These are phyloP conservation scores for Fusarium irregulare DNA, from an alignment of 2,329 filamentous ascomycete genomes.

Conservation along the genomic window DNA sequence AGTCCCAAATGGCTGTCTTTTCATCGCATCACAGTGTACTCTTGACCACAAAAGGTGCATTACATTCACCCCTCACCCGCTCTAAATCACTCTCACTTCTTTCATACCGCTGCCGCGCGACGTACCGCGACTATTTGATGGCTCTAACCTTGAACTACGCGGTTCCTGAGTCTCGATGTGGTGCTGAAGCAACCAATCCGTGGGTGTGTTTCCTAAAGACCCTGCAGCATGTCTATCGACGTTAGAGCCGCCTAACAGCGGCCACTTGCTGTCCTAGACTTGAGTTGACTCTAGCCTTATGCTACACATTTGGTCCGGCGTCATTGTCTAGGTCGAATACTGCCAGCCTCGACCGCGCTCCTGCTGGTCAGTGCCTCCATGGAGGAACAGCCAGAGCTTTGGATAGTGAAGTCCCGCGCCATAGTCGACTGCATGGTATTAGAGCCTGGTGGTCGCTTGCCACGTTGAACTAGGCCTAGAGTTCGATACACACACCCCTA, in stretches of 20 bases:
- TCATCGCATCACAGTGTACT: slow-evolving; percentile 40
- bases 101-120: slow-evolving; percentile 36
- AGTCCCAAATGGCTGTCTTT: slow-evolving; percentile 49
- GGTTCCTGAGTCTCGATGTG: slow-evolving; percentile 44
- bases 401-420: background rate
- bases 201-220: slow-evolving; percentile 34
- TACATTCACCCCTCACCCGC: slow-evolving; percentile 27
- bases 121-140: slow-evolving; percentile 38
- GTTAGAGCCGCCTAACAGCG: slow-evolving; percentile 12
- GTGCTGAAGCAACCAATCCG: slow-evolving; percentile 33
- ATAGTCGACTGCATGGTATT: slow-evolving; percentile 18
- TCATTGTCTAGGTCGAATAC: background rate
- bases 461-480: slow-evolving; percentile 50
- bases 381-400: slow-evolving; percentile 3
- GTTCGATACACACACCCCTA: slow-evolving; percentile 38
- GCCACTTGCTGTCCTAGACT: slow-evolving; percentile 2
- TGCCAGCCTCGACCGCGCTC: background rate
- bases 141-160: slow-evolving; percentile 27
- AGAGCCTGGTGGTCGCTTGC: slow-evolving; percentile 45
- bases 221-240: slow-evolving; percentile 42
- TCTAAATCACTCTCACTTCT: slow-evolving; percentile 16
- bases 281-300: background rate
- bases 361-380: background rate
- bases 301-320: background rate
- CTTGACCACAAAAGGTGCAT: slow-evolving; percentile 18